phyloP scores from a whole-genome alignment of 2,329 filamentous ascomycete genomes.

The Ophioceras dolichostomum region DNA sequence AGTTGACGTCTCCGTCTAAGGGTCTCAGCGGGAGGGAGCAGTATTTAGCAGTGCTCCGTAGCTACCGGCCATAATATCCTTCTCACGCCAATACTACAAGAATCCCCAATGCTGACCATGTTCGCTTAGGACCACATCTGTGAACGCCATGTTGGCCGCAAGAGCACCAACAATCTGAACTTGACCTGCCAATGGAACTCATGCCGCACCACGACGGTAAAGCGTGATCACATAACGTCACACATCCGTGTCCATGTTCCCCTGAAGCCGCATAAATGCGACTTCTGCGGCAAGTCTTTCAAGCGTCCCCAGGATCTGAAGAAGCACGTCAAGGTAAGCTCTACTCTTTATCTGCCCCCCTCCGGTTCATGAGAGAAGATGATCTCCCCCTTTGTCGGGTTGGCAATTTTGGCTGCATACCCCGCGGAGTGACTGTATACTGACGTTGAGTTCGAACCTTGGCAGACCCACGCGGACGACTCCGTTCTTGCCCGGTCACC shows the following conservation, averaged over 20 bases:
- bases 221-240: slow-evolving; percentile 97
- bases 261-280: slow-evolving; percentile 96
- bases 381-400: no score
- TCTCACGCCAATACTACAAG: neutral
- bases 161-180: slow-evolving; percentile 98
- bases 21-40: no score
- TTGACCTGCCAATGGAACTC: slow-evolving; percentile 95
- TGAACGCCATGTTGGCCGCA: slow-evolving; percentile 94
- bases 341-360: neutral
- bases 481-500: slow-evolving; percentile 54
- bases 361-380: neutral
- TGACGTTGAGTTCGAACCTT: no score
- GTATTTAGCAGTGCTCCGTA: neutral
- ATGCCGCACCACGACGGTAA: slow-evolving; percentile 92
- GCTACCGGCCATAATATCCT: neutral
- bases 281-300: slow-evolving; percentile 97
- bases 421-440: neutral
- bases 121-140: slow-evolving; percentile 78
- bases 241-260: slow-evolving; percentile 99
- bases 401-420: no score
- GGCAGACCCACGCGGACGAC: slow-evolving; percentile 85
- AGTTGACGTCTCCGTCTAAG: slow-evolving; percentile 21
- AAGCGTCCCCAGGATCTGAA: slow-evolving; percentile 98
- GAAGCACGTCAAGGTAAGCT: slow-evolving; percentile 81
- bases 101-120: slow-evolving; percentile 2